A percentile compares a stretch with the other conserved stretches of the same genome.
Conservation (phyloP, 768 basidiomycete genomes). For the Auriscalpium orientale region DNA sequence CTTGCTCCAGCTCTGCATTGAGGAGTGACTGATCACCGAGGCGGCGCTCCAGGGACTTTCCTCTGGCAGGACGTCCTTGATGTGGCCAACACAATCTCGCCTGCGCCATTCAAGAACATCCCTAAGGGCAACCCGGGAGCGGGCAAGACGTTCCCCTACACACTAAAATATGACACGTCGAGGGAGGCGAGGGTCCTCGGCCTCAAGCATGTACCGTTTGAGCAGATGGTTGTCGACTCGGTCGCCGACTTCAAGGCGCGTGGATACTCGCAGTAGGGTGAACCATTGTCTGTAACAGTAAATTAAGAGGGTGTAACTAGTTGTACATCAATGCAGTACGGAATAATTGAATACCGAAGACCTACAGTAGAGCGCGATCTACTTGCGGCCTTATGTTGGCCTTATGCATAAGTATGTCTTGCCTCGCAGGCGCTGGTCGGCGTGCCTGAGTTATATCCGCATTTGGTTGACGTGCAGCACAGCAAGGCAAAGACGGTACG, state of each 20-base stretch:
- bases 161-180: background rate
- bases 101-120: background rate
- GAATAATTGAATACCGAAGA: no score
- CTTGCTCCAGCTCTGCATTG: background rate
- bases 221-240: slow-evolving; percentile 1
- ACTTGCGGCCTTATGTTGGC: no score
- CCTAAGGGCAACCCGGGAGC: background rate
- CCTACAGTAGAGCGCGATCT: no score
- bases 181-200: background rate
- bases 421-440: no score
- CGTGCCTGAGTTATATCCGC: no score
- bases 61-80: slow-evolving; percentile 4
- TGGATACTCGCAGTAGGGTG: background rate
- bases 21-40: no score
- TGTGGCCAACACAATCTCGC: background rate
- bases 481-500: no score
- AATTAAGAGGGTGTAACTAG: no score
- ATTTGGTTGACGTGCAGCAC: no score
- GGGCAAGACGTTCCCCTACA: background rate
- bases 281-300: no score
- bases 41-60: background rate
- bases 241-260: background rate
- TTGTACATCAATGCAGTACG: no score
- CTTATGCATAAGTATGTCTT: no score
- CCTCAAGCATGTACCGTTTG: background rate